These are phyloP conservation scores for Blepharisma japonicum DNA, from an alignment of 73 alveolate species.

Conservation along the genomic window DNA sequence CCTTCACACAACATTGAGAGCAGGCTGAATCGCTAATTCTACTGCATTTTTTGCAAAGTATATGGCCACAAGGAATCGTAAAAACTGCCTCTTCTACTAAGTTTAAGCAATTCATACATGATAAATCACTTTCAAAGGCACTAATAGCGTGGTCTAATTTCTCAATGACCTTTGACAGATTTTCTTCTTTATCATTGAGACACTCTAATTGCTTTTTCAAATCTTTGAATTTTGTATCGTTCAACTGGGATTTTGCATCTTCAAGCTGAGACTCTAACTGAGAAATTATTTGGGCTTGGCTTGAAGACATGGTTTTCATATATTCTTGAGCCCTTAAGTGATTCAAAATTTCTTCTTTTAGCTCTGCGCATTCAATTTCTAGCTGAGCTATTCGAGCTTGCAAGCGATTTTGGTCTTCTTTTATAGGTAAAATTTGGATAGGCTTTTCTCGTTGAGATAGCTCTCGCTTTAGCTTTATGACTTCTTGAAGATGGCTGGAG, in stretches of 20 bases:
- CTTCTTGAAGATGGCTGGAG: constrained; percentile 13
- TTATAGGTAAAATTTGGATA: not conserved
- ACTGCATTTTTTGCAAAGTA: not conserved
- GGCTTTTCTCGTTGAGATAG: not conserved
- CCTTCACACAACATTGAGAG: not conserved
- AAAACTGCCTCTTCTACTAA: not conserved
- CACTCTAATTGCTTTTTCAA: not conserved
- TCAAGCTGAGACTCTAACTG: not conserved
- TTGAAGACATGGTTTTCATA: no score
- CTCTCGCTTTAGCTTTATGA: constrained; percentile 4
- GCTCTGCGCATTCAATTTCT: not conserved
- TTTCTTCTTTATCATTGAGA: not conserved
- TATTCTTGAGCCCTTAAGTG: not conserved
- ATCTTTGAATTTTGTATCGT: not conserved
- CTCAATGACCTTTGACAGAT: not conserved
- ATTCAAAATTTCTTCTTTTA: not conserved
- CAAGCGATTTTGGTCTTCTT: not conserved
- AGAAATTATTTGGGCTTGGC: not conserved
- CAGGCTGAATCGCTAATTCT: not conserved
- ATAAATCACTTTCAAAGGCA: constrained; percentile 6
- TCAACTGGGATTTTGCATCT: not conserved
- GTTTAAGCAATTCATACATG: not conserved
- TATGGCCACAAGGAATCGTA: constrained; percentile 19
- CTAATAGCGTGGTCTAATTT: not conserved
- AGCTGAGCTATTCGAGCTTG: not conserved